Base-by-base conservation (phyloP, 2,329 filamentous ascomycete genomes). In the Periconia sp. region DNA sequence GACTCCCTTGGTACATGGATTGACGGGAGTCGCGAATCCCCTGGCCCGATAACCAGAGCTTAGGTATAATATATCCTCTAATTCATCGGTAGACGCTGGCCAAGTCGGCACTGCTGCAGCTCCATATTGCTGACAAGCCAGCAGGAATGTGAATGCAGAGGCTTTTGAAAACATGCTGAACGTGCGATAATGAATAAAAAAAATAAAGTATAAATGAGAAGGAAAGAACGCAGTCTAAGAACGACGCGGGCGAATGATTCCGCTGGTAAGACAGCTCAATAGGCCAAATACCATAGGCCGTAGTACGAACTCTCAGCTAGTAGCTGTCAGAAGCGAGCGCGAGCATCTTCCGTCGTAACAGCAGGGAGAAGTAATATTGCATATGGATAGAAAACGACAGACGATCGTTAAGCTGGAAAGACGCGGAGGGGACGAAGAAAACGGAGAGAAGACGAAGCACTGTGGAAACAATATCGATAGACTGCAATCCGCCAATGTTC, bases 51-150 rank as follows among this genome's bases (percentile, higher is more conserved):
- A 80, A 3, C 80, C 81, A 23, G 73, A 69, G 38, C 79, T 77
- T 54, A 85, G 78, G 57, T 78, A 83, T 73, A 85, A 80, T 51
- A 85, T 78, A 62, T 84, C 82, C 64, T 86, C 83, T 45, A 86
- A 68, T 60, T 85, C 82, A 55, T 86, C 83, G 13, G 75, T 75
- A 10, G 73, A 57, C 2, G 80, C 77, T 2, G 83, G 83, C 83
- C 83, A 86, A 56, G 81, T 85, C 22, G 78, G 79, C 50, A 79
- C 76, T 17, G 80, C 76, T 28, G 25, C 23, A 11, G 31, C 43
- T 16, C 18, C 36, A 32, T 53, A 43, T 25, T 56, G 46, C 13
- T 45, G 39, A 11, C 32, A 41, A 12, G 38, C 37, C 19, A 54
- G 38, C 4, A 56, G 18, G 10, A 55, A 25, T 8, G 34, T 38